Evolutionary conservation across 805 yeast species (phyloP).

Genomic region (Saccharomyces eubayanus): DNA sequence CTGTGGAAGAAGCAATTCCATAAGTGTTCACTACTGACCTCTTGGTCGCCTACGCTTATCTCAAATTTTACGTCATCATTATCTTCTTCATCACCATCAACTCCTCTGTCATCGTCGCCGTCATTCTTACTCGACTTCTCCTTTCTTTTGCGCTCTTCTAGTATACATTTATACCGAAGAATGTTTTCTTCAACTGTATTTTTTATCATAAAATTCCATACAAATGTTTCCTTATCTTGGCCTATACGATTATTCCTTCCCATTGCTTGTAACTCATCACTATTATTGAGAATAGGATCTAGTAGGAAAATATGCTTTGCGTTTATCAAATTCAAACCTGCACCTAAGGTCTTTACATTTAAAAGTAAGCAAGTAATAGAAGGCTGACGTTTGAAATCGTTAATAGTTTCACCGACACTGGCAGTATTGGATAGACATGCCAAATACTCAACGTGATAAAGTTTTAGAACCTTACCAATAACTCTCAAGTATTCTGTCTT

Average conservation of each 20-base stretch:
- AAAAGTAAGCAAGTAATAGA: slow-evolving; percentile 74
- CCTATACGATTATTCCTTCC: slow-evolving; percentile 91
- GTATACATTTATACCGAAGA: slow-evolving; percentile 32
- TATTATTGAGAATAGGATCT: slow-evolving; percentile 84
- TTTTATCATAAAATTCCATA: slow-evolving; percentile 84
- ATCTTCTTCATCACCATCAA: slow-evolving; percentile 2
- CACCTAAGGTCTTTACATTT: slow-evolving; percentile 79
- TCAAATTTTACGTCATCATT: slow-evolving; percentile 21
- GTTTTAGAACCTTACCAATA: slow-evolving; percentile 55
- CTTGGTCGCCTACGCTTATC: slow-evolving; percentile 23
- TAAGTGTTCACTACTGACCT: slow-evolving; percentile 24
- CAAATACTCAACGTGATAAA: slow-evolving; percentile 43
- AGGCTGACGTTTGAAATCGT: slow-evolving; percentile 51
- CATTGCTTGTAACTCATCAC: slow-evolving; percentile 85
- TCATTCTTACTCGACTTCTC: background rate
- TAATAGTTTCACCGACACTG: slow-evolving; percentile 25
- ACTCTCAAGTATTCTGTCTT: slow-evolving; percentile 70
- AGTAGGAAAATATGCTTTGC: slow-evolving; percentile 89
- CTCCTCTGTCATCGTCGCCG: background rate
- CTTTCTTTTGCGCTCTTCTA: slow-evolving; percentile 17
- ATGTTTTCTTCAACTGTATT: slow-evolving; percentile 87
- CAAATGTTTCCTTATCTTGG: slow-evolving; percentile 69
- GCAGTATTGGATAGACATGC: slow-evolving; percentile 41
- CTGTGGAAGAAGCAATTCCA: slow-evolving; percentile 26
- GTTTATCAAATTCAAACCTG: slow-evolving; percentile 84